Evolutionary conservation across 208 protist genomes (phyloP), one percentile per base, ranked within the genome.

Genomic region (Leishmania martiniquensis): DNA sequence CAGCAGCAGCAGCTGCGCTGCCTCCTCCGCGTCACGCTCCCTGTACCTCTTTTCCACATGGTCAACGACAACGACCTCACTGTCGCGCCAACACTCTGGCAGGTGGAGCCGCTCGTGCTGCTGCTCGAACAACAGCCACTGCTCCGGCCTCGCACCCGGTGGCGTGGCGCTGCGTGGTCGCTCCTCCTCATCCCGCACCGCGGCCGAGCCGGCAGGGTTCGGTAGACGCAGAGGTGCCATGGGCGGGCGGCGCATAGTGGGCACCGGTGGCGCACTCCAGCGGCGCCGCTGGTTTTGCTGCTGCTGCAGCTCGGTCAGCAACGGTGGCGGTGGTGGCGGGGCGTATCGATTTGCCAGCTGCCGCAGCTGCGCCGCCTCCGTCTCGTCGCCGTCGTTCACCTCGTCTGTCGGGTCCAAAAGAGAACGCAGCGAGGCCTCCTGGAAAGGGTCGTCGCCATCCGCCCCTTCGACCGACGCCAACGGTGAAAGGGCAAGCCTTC

Each of bases 81-180:
- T 80, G 47, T 77, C 83, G 4, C 72, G 73, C 76, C 80, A 80
- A 59, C 80, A 82, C 71, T 60, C 72, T 29, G 83, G 83, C 59
- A 87, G 72, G 75, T 81, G 77, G 65, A 66, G 20, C 66, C 75
- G 76, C 76, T 87, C 83, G 54, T 87, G 83, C 47, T 81, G 75
- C 20, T 75, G 70, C 59, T 87, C 83, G 65, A 84, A 87, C 57
- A 67, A 80, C 4, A 81, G 75, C 80, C 80, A 79, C 57, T 76
- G 32, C 37, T 75, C 80, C 6, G 57, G 74, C 57, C 62, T 69
- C 45, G 52, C 60, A 7, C 47, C 57, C 29, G 37, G 67, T 15
- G 47, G 55, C 4, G 52, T n/a, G 32, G 52, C 15, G 9, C 34
- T 47, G 54, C 63, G 62, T 29, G 25, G 75, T n/a, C 37, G 49